Conservation (phyloP, 2,329 filamentous ascomycete genomes). For the Beauveria bassiana region DNA sequence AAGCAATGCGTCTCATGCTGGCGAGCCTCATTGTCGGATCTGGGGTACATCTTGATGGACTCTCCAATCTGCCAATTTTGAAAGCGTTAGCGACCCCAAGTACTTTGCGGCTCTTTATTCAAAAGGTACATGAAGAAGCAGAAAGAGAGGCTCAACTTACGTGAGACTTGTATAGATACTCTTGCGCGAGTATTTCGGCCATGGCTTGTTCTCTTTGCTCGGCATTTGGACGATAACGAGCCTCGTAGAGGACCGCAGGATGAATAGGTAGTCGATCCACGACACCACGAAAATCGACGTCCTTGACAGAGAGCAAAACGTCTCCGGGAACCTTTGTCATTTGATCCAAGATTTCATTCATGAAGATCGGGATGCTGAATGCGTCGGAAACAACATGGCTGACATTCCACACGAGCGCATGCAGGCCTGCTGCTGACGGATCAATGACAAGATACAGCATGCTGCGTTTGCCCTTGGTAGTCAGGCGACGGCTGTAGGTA, state of each 20-base stretch:
- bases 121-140: neutral
- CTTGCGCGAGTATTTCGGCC: neutral
- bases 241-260: neutral
- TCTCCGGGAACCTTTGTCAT: neutral
- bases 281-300: neutral
- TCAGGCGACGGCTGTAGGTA: neutral
- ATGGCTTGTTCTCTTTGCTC: neutral
- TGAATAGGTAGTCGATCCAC: neutral
- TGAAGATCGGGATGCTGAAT: neutral
- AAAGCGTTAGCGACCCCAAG: neutral
- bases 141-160: neutral
- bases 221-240: neutral
- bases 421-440: neutral
- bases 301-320: neutral
- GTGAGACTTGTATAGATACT: neutral
- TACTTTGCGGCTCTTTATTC: neutral
- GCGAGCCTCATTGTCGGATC: neutral
- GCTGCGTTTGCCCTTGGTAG: neutral
- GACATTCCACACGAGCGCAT: neutral
- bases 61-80: neutral
- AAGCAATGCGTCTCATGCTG: neutral
- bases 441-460: neutral
- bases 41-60: neutral
- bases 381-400: slow-evolving; percentile 1
- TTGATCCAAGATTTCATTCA: neutral